Evolutionary conservation across 192 early-diverging fungal genomes (phyloP), one percentile per base, ranked within the genome.

Genomic region (Dimargaris xerosporica): DNA sequence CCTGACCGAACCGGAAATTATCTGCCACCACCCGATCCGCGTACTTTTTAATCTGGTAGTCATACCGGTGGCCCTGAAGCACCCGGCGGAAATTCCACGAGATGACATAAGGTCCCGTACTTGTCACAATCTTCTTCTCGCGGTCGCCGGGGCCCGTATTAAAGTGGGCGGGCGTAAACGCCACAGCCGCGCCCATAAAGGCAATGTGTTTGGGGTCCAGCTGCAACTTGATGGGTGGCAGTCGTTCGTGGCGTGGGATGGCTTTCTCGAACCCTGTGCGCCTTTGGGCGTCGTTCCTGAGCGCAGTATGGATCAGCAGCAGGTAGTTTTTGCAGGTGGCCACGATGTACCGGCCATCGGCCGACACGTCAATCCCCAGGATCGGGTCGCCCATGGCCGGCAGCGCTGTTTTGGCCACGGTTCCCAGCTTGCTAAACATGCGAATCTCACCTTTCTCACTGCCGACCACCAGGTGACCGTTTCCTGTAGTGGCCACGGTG

Each of bases 21-120:
- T 94, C 92, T 3, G 90, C 87, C 10, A 94, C 91, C 21, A 97
- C 84, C 13, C 74, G 66, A 44, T 91, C 86, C 2, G 74, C 62
- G 56, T 90, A 97, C 67, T 88, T 78, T 71, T 92, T 93, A 72
- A 97, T 93, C 15, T 79, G 78, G 71, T 97, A 97, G 62, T 89
- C 86, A 64, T 84, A 77, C 3, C 79, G 74, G 43, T 88, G 83
- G 11, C 87, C 89, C 44, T 73, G 70, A 71, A 86, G 85, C n/a
- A 88, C 86, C 6, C 83, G 74, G 16, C 83, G 75, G 70, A 97
- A 85, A 69, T 87, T 93, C 94, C 94, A 97, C 15, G 87, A 86
- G 53, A 97, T 82, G 34, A 94, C 89, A 71, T 83, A 93, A 21
- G 85, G 85, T 11, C 94, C 94, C 15, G 91, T 90, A 46, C 85